phyloP scores from a whole-genome alignment of 2,329 filamentous ascomycete species.

The Rutstroemia sp. region DNA sequence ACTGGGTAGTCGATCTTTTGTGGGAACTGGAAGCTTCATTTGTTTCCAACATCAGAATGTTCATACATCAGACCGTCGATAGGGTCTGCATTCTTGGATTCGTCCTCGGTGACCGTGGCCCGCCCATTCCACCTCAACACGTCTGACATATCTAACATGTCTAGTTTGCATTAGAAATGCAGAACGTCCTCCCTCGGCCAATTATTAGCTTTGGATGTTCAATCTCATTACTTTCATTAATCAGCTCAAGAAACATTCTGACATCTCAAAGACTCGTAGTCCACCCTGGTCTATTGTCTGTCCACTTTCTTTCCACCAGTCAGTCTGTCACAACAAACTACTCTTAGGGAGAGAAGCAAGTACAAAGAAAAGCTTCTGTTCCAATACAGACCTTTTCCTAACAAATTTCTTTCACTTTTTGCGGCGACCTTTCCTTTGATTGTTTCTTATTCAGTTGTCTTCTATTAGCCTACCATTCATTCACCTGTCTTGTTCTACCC shows the following conservation, averaged over 20 bases:
- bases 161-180: neutral
- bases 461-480: neutral
- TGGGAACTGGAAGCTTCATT: too few species aligned
- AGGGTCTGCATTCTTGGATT: neutral
- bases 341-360: neutral
- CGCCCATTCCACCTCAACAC: too few species aligned
- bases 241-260: neutral
- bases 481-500: neutral
- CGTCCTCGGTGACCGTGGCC: too few species aligned
- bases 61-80: neutral
- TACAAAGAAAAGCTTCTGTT: constrained; percentile 1
- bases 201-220: neutral
- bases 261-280: neutral
- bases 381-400: neutral
- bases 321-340: neutral
- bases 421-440: neutral
- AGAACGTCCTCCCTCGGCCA: neutral
- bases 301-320: neutral
- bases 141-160: too few species aligned
- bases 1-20: too few species aligned
- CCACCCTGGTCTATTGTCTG: neutral
- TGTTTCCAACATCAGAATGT: constrained; percentile 6
- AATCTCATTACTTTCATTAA: neutral
- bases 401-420: neutral
- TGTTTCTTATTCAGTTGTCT: neutral